phyloP scores from a whole-genome alignment of 2,329 filamentous ascomycete species.

The Ceratocystis eucalypticola region DNA sequence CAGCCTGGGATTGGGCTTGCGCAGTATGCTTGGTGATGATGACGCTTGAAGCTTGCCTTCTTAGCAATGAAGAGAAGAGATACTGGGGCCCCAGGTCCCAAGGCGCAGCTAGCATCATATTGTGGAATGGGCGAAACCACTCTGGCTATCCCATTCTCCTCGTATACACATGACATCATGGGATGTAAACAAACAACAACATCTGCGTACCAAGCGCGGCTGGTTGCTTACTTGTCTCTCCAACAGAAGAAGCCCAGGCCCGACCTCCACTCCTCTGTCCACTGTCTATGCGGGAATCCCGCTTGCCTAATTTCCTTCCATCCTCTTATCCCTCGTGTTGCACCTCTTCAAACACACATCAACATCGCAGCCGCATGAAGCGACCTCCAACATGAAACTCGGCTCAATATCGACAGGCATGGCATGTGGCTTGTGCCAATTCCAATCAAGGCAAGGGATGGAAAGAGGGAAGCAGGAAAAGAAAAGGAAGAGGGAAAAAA shows the following conservation, averaged over 20 bases:
- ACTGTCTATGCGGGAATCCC: too few species aligned
- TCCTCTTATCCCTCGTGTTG: not conserved
- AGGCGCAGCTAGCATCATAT: not conserved
- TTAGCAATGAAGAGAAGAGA: too few species aligned
- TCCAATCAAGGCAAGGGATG: not conserved
- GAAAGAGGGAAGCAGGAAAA: not conserved
- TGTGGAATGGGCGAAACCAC: too few species aligned
- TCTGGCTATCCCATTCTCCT: too few species aligned
- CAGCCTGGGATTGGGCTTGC: not conserved
- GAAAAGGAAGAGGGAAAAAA: not conserved
- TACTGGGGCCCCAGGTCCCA: not conserved
- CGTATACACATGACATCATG: too few species aligned
- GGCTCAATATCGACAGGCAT: constrained; percentile 1
- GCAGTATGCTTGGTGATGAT: too few species aligned
- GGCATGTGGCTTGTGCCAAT: constrained; percentile 1
- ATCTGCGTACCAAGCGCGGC: not conserved
- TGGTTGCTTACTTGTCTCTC: not conserved
- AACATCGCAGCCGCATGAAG: not conserved
- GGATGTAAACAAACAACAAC: not conserved
- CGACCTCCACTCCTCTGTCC: not conserved
- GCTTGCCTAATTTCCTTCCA: too few species aligned
- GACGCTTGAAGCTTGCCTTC: too few species aligned
- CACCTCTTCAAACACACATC: not conserved
- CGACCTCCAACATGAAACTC: not conserved
- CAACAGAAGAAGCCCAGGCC: not conserved